Percentiles rank a stretch among this genome's conserved stretches.
phyloP scores from a whole-genome alignment of 805 yeast species.

The Pichia cabralensis region DNA sequence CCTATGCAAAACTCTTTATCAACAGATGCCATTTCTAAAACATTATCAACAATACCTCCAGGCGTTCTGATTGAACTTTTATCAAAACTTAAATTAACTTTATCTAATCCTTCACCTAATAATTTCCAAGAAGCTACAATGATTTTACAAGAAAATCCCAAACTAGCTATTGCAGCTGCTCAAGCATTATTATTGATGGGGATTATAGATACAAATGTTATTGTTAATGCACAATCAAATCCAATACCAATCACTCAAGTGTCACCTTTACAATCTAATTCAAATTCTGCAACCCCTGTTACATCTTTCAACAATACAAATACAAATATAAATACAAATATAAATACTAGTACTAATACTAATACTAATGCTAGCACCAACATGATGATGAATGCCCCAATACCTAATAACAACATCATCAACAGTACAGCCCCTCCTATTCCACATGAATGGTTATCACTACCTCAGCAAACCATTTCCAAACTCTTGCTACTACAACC shows the following conservation, averaged over 20 bases:
- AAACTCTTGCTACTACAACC: conserved; percentile 43
- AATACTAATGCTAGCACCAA: too few relatives aligned
- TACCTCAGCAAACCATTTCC: conserved; percentile 38
- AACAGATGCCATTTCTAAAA: conserved; percentile 46
- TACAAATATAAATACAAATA: too few relatives aligned
- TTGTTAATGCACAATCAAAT: too few relatives aligned
- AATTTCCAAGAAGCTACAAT: conserved; percentile 35
- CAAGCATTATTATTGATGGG: conserved; percentile 75
- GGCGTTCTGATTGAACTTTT: conserved; percentile 59
- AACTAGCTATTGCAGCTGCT: conserved; percentile 56
- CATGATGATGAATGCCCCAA: too few relatives aligned
- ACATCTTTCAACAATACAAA: too few relatives aligned
- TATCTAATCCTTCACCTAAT: conserved; percentile 41
- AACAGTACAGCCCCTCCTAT: conserved; percentile 5
- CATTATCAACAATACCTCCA: conserved; percentile 58
- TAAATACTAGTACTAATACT: too few relatives aligned
- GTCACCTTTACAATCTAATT: too few relatives aligned
- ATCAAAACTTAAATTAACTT: conserved; percentile 51
- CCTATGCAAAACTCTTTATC: conserved; percentile 23
- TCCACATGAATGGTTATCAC: conserved; percentile 36
- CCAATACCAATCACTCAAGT: conserved; percentile 2
- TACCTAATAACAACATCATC: conserved; percentile 5
- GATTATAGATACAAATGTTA: conserved; percentile 56
- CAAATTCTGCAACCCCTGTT: too few relatives aligned
- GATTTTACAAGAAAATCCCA: conserved; percentile 42